Base-by-base conservation (phyloP, 1,284 basidiomycete species). In the Pseudozyma sp. region DNA sequence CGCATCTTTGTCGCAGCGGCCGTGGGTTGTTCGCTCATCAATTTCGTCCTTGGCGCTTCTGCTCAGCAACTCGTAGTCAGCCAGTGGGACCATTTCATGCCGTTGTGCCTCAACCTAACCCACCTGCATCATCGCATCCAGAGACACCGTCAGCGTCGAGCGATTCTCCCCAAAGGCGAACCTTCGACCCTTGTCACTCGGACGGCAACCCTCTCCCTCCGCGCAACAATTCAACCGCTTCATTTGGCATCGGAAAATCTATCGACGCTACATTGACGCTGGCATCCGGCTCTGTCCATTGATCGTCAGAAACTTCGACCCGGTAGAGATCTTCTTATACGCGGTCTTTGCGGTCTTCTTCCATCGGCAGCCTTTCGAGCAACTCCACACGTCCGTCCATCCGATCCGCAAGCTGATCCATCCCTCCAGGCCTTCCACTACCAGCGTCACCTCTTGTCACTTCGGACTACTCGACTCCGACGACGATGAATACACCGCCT, bases 401-500 rank as follows among this genome's bases (percentile, higher is more conserved):
- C 37, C 54, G 10, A 14, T 8, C 35, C 16, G 16, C 35, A 11
- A 42, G 0, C 31, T 31, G 3, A 10, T 17, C 7, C 45, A 8
- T 47, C 10, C 56, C 37, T 43, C 43, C 39, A 5, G 40, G 30
- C 39, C 42, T 50, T 7, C 50, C 37, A 39, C 29, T 7, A 43
- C 19, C 31, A 17, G 39, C 33, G 31, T 44, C 33, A 24, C 13
- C 2, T 13, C 40, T 42, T 42, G 53, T 13, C 7, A 3, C 10
- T 19, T 6, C 43, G 19, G 8, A 29, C 30, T 13, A 7, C 10
- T 6, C 31, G 37, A 7, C 14, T 24, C 35, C 17, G 16, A 33
- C 43, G 5, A 54, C 47, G 47, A 75, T 75, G 73, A 75, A 75
- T 54, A 75, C 73, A 13, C 68, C 73, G 16, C 73, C 73, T 16